phyloP scores from a whole-genome alignment of 2,329 filamentous ascomycete species.

The Intubia oerlemansii region DNA sequence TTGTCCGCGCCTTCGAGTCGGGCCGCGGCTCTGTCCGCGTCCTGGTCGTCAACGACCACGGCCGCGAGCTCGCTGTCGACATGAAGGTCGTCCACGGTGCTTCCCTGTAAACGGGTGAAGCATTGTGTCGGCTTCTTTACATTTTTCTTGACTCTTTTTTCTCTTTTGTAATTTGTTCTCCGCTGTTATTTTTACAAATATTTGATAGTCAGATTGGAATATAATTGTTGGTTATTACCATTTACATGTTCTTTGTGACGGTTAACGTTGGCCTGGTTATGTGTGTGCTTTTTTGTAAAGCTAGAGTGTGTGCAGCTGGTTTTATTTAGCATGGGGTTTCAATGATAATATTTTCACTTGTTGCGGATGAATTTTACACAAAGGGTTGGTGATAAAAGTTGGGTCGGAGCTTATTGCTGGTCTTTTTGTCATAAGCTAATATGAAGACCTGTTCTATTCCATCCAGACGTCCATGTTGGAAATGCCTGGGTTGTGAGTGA shows the following conservation, averaged over 20 bases:
- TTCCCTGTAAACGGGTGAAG: conserved; percentile 29
- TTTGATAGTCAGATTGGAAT: too few relatives aligned
- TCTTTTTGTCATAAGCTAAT: too few relatives aligned
- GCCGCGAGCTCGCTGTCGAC: conserved; percentile 89
- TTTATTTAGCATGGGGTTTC: conserved; percentile 1
- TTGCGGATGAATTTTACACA: too few relatives aligned
- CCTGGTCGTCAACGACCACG: conserved; percentile 84
- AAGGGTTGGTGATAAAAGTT: neutral
- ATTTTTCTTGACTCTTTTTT: neutral
- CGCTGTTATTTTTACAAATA: conserved; percentile 1
- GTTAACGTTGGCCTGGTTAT: too few relatives aligned
- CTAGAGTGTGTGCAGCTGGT: too few relatives aligned
- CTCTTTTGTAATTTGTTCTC: neutral
- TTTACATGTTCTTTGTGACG: too few relatives aligned
- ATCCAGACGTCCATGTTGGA: too few relatives aligned
- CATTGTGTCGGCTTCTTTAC: neutral
- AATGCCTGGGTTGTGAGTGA: too few relatives aligned
- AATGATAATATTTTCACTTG: too few relatives aligned
- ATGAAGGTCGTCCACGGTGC: conserved; percentile 92
- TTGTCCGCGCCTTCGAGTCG: conserved; percentile 67
- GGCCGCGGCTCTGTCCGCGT: conserved; percentile 88
- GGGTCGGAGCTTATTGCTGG: too few relatives aligned
- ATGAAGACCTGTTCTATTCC: too few relatives aligned
- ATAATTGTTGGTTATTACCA: too few relatives aligned
- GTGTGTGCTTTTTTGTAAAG: neutral